Percentiles rank a stretch among this genome's conserved stretches.
Evolutionary conservation across 208 protist species (phyloP).

Genomic region (Porcisia deanei): DNA sequence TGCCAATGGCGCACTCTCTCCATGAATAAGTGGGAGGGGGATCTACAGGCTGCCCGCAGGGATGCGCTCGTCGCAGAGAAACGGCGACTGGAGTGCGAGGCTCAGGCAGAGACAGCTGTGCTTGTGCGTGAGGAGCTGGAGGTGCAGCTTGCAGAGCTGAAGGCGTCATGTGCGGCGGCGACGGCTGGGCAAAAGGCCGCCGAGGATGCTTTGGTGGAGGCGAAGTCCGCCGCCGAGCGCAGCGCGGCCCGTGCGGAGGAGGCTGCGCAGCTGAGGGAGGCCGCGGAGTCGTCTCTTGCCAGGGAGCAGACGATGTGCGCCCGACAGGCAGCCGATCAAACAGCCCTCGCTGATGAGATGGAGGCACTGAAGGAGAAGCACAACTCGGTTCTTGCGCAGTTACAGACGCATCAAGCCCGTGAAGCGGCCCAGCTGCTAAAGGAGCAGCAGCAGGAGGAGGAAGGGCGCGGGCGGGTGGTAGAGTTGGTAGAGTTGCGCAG

Average conservation of each 20-base stretch:
- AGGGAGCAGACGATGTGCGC: constrained; percentile 27
- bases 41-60: constrained; percentile 22
- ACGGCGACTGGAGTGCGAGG: constrained; percentile 27
- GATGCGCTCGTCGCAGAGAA: constrained; percentile 35
- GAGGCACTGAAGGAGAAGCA: constrained; percentile 17
- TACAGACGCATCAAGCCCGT: constrained; percentile 14
- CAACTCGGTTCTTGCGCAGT: constrained; percentile 10
- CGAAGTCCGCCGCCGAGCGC: constrained; percentile 15
- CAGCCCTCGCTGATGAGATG: constrained; percentile 13
- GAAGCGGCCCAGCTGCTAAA: constrained; percentile 18
- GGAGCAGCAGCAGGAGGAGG: constrained; percentile 13
- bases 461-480: neutral
- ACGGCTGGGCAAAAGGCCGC: constrained; percentile 1
- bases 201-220: constrained; percentile 16
- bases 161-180: constrained; percentile 2
- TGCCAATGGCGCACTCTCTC: constrained; percentile 35
- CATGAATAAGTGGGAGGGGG: constrained; percentile 32
- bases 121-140: constrained; percentile 31
- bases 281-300: constrained; percentile 27
- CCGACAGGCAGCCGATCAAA: neutral
- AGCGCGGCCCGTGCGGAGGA: constrained; percentile 18
- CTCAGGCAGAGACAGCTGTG: constrained; percentile 18
- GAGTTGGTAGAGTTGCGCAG: constrained; percentile 26
- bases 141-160: constrained; percentile 18
- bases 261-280: constrained; percentile 15